Conservation (phyloP, 78 protist species). For the Emiliania huxleyi region DNA sequence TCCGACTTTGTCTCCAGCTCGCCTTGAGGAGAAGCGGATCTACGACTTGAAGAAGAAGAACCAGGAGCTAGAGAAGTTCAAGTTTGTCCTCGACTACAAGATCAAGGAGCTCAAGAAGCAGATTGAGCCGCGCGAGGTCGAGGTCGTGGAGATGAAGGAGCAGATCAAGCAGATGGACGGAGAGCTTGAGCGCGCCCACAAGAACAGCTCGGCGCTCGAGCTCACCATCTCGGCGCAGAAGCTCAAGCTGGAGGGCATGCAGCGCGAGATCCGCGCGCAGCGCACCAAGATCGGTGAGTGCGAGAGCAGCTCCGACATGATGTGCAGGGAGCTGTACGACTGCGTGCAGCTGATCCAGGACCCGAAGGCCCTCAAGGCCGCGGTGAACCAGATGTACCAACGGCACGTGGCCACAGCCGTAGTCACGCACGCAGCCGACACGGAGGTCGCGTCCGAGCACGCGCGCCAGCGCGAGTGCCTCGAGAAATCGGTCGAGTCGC, state of each 20-base stretch:
- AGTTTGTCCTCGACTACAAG: conserved; percentile 81
- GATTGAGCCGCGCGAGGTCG: conserved; percentile 77
- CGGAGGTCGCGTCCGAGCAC: conserved; percentile 58
- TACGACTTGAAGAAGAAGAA: conserved; percentile 84
- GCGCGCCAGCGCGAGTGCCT: conserved; percentile 61
- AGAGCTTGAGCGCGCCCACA: conserved; percentile 53
- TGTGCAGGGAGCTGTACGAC: conserved; percentile 52
- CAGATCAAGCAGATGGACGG: conserved; percentile 68
- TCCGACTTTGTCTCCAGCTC: too few relatives aligned
- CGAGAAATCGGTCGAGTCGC: conserved; percentile 55
- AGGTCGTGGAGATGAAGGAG: conserved; percentile 51
- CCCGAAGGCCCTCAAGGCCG: conserved; percentile 49
- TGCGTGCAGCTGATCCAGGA: conserved; percentile 62
- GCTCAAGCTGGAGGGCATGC: conserved; percentile 38
- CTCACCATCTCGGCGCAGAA: conserved; percentile 33
- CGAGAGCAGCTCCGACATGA: not conserved
- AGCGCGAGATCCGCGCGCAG: conserved; percentile 29
- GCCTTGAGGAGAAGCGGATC: conserved; percentile 75
- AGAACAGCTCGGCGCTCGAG: conserved; percentile 43
- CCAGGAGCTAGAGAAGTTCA: conserved; percentile 61
- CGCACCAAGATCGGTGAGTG: conserved; percentile 1
- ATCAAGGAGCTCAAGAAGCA: conserved; percentile 78
- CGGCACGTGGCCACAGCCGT: conserved; percentile 20
- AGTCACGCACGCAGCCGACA: not conserved
- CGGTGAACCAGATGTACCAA: conserved; percentile 38